Base-by-base conservation (phyloP, 805 yeast genomes). In the Nakazawaea ambrosiae region DNA sequence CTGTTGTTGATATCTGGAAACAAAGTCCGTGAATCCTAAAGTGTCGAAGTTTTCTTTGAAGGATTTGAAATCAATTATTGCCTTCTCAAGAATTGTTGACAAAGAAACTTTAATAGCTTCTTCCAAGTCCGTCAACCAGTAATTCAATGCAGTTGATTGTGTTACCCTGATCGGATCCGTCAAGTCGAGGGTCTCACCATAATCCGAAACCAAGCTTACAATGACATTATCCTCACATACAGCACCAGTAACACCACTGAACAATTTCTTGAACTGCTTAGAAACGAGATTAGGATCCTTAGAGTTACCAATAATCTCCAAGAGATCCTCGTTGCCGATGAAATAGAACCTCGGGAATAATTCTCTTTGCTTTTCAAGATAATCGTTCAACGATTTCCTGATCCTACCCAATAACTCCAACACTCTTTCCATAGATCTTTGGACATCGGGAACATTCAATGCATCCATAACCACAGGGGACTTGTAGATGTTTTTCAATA, bases 321-420 rank as follows among this genome's bases (percentile, higher is more conserved):
- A 61, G 22, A 90, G 58, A 53, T 90, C 96, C 42, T 88, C 96
- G 53, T 90, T 90, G 5, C 97, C 96, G 20, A 90, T 61, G 51
- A 90, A 89, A 49, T 81, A 88, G 39, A 88, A 80, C 33, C 97
- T 66, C 1, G 96, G 89, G 49, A 82, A 90, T 1, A 66, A 42
- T 29, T 72, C 80, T 44, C 97, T 63, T 52, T 89, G 95, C 27
- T 70, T 72, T 47, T 89, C 97, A 23, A 90, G 61, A 52, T 78
- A 90, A 7, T 85, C 90, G 10, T 78, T 66, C 11, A 90, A 63
- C 0, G 96, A 79, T 37, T 68, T 72, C 31, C 78, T 69, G 2
- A 86, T 71, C 44, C 68, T 75, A 4, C 46, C 48, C 22, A 89
- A 61, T n/a, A 80, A 67, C 0, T 77, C 84, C 4, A 66, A 50